Evolutionary conservation across 768 basidiomycete genomes (phyloP).

Genomic region (Lanmaoa rubissima): DNA sequence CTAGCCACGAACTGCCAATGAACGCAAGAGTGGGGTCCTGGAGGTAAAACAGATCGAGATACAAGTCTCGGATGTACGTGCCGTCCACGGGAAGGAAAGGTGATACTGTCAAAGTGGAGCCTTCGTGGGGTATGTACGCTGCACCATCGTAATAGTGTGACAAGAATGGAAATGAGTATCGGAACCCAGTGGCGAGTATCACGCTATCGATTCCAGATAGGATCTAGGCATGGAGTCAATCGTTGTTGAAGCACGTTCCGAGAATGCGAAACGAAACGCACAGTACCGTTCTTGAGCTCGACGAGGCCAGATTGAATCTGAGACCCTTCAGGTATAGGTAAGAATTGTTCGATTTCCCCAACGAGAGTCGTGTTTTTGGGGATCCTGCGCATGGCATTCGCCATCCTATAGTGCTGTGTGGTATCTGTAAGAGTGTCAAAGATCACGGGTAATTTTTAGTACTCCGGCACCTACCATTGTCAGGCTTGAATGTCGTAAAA

Average conservation of each 20-base stretch:
- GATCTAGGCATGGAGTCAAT: background rate
- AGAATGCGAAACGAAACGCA: background rate
- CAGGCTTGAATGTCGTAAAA: background rate
- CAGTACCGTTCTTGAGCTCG: slow-evolving; percentile 16
- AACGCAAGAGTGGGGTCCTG: slow-evolving; percentile 16
- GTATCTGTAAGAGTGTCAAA: background rate
- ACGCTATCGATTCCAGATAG: slow-evolving; percentile 12
- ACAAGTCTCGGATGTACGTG: slow-evolving; percentile 11
- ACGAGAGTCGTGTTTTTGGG: slow-evolving; percentile 11
- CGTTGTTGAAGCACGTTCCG: background rate
- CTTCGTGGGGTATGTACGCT: background rate
- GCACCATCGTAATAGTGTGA: slow-evolving; percentile 16
- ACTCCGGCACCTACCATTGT: background rate
- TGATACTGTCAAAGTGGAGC: background rate
- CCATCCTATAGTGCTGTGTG: background rate
- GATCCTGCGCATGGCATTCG: background rate
- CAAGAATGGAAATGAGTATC: slow-evolving; percentile 17
- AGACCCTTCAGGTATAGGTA: slow-evolving; percentile 1
- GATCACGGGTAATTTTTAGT: background rate
- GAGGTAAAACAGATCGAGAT: slow-evolving; percentile 15
- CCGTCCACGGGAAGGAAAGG: slow-evolving; percentile 11
- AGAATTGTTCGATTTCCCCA: slow-evolving; percentile 15
- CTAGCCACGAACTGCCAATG: background rate
- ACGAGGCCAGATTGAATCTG: slow-evolving; percentile 15
- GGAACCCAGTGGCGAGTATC: slow-evolving; percentile 13